Base-by-base conservation (phyloP, 1,139 yeast species). In the Pichia sp. region DNA sequence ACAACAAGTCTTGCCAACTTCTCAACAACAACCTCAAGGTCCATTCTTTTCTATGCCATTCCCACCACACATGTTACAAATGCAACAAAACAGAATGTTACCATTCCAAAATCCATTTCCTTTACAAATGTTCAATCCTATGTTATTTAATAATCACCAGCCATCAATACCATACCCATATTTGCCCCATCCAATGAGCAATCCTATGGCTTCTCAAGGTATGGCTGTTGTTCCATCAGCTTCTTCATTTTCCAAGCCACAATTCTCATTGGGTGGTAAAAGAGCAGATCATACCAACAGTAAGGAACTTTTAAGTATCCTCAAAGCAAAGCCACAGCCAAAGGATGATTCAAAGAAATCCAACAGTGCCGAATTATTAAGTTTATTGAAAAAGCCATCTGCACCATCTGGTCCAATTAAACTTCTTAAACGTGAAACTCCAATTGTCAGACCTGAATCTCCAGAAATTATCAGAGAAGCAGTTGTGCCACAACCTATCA, bases 221-320 rank as follows among this genome's bases (percentile, higher is more conserved):
- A 51, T 58, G 54, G 45, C 53, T 24, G 67, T 69, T 30, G 67
- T 68, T 15, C 65, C 67, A 40, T 53, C 57, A 31, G 58, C 56
- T 4, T 53, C 58, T 4, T 42, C 60, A 10, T 46, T 56, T 17
- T 47, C 49, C 7, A 53, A 52, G 30, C 56, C 67, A 22, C 52
- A 61, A 15, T 55, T 59, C 19, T 27, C 47, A 4, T 53, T 67
- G n/a, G 58, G 67, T 15, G 57, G 65, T 43, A 66, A 65, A 52
- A 64, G 63, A 42, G 62, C 70, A 5, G 65, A 67, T 27, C 71
- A 65, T 46, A 66, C 72, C 1, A 72, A 78, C 52, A 74, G 83
- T 10, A 76, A 72, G 53, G 83, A 79, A 48, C 60, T 81, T 18
- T 67, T 80, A 50, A 75, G 80, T 6, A 69, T 81, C 22, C 67